Evolutionary conservation across 371 early-diverging fungal species (phyloP), one percentile per base, ranked within the genome.

Genomic region (Mortierella sp.): DNA sequence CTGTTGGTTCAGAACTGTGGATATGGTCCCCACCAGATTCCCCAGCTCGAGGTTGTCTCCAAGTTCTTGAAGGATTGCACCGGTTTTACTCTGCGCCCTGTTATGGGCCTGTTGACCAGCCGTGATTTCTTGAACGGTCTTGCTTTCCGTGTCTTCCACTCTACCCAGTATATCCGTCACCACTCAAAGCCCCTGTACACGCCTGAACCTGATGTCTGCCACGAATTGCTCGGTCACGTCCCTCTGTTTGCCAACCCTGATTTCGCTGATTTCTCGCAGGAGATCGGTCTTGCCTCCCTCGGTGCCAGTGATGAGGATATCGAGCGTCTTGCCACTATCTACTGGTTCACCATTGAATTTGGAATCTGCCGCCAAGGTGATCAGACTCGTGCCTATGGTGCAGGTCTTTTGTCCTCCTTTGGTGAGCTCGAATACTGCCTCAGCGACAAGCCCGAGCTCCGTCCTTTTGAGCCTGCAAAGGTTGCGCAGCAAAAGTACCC

Each of bases 161-260:
- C 93, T 37, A 98, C 98, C 9, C 97, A 98, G 84, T 98, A 98
- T 78, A 95, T 97, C 70, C 92, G 97, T 17, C 97, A 98, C 73
- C 88, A 91, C 70, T 94, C 95, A 5, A 84, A 86, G 54, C 99
- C 99, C 8, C 83, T 92, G 52, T 98, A 96, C 80, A 97, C 97
- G 6, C 97, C 97, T 27, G 97, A 98, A 75, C 97, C 97, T 24
- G 95, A 95, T 79, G 86, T 92, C 14, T 95, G 95, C 78, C 95
- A 95, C 69, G 95, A 95, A 79, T 79, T 93, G 31, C 72, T 95
- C 31, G 95, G 95, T 19, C 93, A 94, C 58, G 93, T 90, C 11
- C 94, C 95, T 17, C 78, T 95, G 79, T 96, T 96, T 84, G 97
- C 97, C 48, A 95, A 96, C 76, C 97, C 97, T 6, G 95, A 95